Evolutionary conservation across 2,329 filamentous ascomycete species (phyloP), one percentile per base, ranked within the genome.

Genomic region (Fusarium longipes): DNA sequence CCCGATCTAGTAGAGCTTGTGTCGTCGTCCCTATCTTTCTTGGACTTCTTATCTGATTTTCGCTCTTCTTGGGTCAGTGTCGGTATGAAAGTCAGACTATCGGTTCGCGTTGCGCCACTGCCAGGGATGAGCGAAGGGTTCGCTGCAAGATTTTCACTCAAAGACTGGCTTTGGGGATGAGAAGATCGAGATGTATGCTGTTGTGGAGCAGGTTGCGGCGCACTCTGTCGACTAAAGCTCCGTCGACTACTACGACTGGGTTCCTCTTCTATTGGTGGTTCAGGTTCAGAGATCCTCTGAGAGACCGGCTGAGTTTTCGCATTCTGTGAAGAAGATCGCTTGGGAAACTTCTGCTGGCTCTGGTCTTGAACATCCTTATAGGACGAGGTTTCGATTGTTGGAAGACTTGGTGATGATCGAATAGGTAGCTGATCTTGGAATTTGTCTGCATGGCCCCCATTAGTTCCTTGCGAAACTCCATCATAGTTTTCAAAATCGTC

Each of bases 21-120:
- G 17, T 89, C 83, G 18, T 89, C 83, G 11, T 90, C 86, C 65
- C 86, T 88, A 6, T 93, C 91, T 74, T 91, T 93, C 75, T 91
- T 94, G 49, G 87, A 85, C 70, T 90, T 93, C 76, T 88, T 89
- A n/a, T 94, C 91, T 0, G 82, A 73, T 72, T 91, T 93, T 77
- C 88, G 91, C 53, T 96, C 92, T 58, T 94, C 91, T 82, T 73
- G 51, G 73, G 59, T 82, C 42, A 91, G 82, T 1, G 90, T 95
- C 1, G 93, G 92, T 50, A 96, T 93, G 69, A 93, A 91, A 0
- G 92, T 93, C 15, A 96, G 81, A 47, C 85, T 88, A 77, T 96
- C 93, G 1, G 92, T 95, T 43, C 91, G 87, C 8, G 77, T 80
- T 9, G 86, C 89, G 57, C 83, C 87, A 55, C 88, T 89, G 14